A percentile compares a stretch with the other conserved stretches of the same genome.
Conservation (phyloP, 495 filamentous ascomycete species). For the Antarctomyces pellizariae region DNA sequence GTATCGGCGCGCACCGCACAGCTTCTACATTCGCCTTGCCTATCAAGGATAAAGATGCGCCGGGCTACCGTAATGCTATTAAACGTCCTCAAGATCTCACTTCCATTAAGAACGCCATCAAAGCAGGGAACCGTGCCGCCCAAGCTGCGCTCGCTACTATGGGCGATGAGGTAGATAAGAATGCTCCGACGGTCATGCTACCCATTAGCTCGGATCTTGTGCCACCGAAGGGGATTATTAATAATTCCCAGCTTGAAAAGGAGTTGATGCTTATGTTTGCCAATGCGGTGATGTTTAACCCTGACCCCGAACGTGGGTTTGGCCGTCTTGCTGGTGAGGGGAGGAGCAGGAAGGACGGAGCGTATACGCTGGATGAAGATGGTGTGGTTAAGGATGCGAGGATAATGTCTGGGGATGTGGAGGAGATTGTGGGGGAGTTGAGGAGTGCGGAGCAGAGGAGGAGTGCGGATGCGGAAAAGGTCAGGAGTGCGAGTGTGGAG, state of each 20-base stretch:
- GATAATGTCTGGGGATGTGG: constrained; percentile 63
- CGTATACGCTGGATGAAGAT: constrained; percentile 17
- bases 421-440: constrained; percentile 34
- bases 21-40: constrained; percentile 73
- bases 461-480: no score
- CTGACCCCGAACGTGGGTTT: constrained; percentile 42
- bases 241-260: constrained; percentile 80
- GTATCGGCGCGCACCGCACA: constrained; percentile 64
- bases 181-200: constrained; percentile 31
- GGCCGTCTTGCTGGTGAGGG: constrained; percentile 22
- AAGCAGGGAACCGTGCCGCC: constrained; percentile 52
- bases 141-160: constrained; percentile 29
- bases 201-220: constrained; percentile 49
- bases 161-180: constrained; percentile 17
- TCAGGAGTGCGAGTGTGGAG: no score
- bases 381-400: constrained; percentile 55
- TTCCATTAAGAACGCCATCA: constrained; percentile 55
- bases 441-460: constrained; percentile 36
- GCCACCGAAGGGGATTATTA: constrained; percentile 80
- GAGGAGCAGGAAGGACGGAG: no score
- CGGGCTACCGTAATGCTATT: constrained; percentile 72
- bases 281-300: constrained; percentile 96
- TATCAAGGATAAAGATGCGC: constrained; percentile 62
- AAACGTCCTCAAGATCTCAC: constrained; percentile 77
- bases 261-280: constrained; percentile 95